A percentile compares a stretch with the other conserved stretches of the same genome.
phyloP scores from a whole-genome alignment of 73 alveolate species.

The Symbiodinium natans region DNA sequence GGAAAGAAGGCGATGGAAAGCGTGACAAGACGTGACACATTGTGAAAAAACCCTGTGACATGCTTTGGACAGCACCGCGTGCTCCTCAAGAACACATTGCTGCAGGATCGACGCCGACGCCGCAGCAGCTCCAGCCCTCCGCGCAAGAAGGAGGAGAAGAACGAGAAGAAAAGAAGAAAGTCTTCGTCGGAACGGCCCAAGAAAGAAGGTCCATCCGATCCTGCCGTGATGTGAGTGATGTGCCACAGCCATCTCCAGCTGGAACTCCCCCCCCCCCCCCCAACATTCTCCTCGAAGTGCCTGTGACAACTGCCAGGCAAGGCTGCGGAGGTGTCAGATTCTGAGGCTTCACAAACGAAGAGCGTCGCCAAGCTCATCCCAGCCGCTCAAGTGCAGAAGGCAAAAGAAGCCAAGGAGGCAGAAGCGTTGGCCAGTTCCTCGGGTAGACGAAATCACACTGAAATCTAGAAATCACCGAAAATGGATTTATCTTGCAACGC shows the following conservation, averaged over 20 bases:
- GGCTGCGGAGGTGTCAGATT: not conserved
- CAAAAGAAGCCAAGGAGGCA: not conserved
- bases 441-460: too few species aligned
- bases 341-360: not conserved
- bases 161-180: slow-evolving; percentile 15
- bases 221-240: too few species aligned
- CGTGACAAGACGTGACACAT: too few species aligned
- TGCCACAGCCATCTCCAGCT: too few species aligned
- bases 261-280: too few species aligned
- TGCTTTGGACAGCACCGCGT: too few species aligned
- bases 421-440: not conserved
- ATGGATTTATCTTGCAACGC: too few species aligned
- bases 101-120: not conserved
- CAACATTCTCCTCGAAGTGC: too few species aligned
- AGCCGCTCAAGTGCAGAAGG: not conserved
- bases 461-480: too few species aligned
- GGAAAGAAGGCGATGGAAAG: too few species aligned
- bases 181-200: slow-evolving; percentile 30
- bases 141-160: not conserved
- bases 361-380: slow-evolving; percentile 16
- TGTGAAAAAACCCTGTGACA: too few species aligned
- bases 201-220: not conserved
- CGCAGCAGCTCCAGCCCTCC: not conserved
- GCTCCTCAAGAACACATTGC: not conserved
- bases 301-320: not conserved